These are phyloP conservation scores for Goffeauzyma gilvescens DNA, from an alignment of 768 basidiomycete genomes.

Conservation along the genomic window DNA sequence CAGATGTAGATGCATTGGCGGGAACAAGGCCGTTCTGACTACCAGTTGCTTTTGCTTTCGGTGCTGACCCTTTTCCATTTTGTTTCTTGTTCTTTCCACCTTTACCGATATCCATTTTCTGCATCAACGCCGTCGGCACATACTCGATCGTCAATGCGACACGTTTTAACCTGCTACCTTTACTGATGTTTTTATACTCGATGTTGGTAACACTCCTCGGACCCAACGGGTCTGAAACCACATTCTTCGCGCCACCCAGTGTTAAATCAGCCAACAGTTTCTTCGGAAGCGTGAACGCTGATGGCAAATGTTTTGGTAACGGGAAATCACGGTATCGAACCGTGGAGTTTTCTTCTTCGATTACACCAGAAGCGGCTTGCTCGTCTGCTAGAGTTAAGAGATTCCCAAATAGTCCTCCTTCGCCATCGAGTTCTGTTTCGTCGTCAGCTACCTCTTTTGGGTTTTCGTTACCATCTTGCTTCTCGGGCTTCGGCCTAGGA, in stretches of 20 bases:
- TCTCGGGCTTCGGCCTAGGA: slow-evolving; percentile 16
- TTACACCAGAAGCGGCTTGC: slow-evolving; percentile 35
- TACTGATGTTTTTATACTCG: slow-evolving; percentile 8
- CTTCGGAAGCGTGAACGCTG: slow-evolving; percentile 54
- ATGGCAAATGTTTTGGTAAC: slow-evolving; percentile 61
- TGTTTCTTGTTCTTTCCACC: slow-evolving; percentile 2
- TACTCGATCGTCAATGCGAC: slow-evolving; percentile 39
- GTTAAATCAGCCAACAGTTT: slow-evolving; percentile 36
- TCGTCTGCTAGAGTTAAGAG: slow-evolving; percentile 42
- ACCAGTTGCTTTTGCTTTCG: too few species aligned
- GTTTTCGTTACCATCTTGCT: slow-evolving; percentile 9
- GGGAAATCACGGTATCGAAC: slow-evolving; percentile 49
- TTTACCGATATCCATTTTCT: not conserved
- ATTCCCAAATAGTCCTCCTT: slow-evolving; percentile 46
- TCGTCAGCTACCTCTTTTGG: slow-evolving; percentile 5
- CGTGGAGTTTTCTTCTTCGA: slow-evolving; percentile 30
- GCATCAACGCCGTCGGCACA: not conserved
- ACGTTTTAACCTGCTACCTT: slow-evolving; percentile 5
- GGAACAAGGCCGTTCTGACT: too few species aligned
- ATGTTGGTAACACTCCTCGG: not conserved
- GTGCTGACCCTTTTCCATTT: too few species aligned
- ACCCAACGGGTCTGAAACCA: too few species aligned
- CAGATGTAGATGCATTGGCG: too few species aligned
- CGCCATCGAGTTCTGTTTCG: slow-evolving; percentile 14
- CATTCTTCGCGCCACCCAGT: too few species aligned